Percentiles rank a stretch among this genome's conserved stretches.
These are phyloP conservation scores for Chytridium lagenaria DNA, from an alignment of 371 early-diverging fungal species.

Conservation along the genomic window DNA sequence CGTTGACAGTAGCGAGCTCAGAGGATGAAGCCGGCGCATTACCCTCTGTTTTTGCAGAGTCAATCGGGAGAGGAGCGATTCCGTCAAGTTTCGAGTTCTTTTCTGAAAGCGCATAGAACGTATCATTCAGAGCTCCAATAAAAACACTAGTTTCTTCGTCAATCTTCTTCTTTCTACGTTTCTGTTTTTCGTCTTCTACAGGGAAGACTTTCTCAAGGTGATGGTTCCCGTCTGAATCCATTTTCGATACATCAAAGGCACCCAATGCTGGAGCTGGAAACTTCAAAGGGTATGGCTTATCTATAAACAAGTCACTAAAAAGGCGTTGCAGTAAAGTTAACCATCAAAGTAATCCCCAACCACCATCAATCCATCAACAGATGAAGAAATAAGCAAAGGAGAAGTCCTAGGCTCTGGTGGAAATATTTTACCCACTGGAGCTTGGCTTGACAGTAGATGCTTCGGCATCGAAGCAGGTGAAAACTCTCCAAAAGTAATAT, in stretches of 20 bases:
- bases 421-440: neutral
- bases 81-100: conserved; percentile 31
- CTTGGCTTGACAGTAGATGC: conserved; percentile 9
- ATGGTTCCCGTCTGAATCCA: conserved; percentile 22
- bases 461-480: conserved; percentile 28
- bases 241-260: conserved; percentile 42
- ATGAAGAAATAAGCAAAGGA: conserved; percentile 23
- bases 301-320: conserved; percentile 1
- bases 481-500: conserved; percentile 52
- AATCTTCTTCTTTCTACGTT: neutral
- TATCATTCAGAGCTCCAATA: conserved; percentile 40
- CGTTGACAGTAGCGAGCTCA: conserved; percentile 7
- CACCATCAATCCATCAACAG: conserved; percentile 30
- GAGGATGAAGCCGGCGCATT: neutral
- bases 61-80: neutral
- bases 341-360: conserved; percentile 22
- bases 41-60: neutral
- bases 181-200: neutral
- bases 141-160: conserved; percentile 22
- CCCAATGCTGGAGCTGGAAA: conserved; percentile 45
- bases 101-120: conserved; percentile 37
- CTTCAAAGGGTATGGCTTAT: conserved; percentile 21
- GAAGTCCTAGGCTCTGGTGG: neutral
- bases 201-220: conserved; percentile 38
- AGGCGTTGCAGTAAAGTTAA: neutral